Conservation (phyloP, 1,284 basidiomycete species). For the Sporisorium scitamineum region DNA sequence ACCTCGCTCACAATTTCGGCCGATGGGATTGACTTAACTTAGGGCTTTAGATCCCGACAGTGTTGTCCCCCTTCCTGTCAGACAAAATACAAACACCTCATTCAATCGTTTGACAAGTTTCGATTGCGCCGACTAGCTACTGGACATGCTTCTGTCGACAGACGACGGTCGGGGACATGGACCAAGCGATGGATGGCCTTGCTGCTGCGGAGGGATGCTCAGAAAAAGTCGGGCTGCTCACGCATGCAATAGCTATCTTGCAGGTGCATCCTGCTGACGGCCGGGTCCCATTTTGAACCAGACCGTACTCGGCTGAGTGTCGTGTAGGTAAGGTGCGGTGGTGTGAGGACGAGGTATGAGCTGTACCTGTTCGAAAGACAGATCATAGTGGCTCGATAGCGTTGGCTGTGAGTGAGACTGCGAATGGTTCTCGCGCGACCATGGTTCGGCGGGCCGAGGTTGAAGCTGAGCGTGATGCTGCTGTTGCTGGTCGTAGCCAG, state of each 20-base stretch:
- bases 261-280: not conserved
- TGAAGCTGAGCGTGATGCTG: not conserved
- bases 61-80: no score
- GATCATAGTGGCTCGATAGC: not conserved
- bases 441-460: not conserved
- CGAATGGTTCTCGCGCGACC: not conserved
- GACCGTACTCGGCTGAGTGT: not conserved
- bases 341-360: slow-evolving; percentile 8
- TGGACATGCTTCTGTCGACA: not conserved
- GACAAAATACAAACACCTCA: no score
- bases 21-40: not conserved
- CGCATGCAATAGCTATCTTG: not conserved
- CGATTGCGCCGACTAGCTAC: not conserved
- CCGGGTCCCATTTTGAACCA: slow-evolving; percentile 3
- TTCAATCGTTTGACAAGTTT: not conserved
- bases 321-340: slow-evolving; percentile 6
- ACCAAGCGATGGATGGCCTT: not conserved
- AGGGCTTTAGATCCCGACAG: no score
- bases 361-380: not conserved
- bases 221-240: no score
- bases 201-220: no score
- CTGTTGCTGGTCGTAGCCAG: not conserved
- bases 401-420: slow-evolving; percentile 4
- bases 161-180: not conserved
- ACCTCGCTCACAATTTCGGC: not conserved